A percentile compares a stretch with the other conserved stretches of the same genome.
Conservation (phyloP, 441 rosid genomes). For the Kokia cookei region DNA sequence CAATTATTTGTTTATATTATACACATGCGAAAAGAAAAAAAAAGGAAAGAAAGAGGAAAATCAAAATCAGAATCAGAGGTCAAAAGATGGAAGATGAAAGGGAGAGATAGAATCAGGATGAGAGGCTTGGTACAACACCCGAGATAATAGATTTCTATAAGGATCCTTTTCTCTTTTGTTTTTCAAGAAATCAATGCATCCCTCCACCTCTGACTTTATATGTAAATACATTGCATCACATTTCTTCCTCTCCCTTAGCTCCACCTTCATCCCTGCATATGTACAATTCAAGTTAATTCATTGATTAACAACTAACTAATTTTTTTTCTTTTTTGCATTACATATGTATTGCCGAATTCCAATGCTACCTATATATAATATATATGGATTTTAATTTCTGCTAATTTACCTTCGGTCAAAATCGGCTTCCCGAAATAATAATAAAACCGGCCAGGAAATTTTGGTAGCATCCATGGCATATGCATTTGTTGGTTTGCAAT, state of each 20-base stretch:
- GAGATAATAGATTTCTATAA: constrained; percentile 48
- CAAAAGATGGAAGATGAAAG: constrained; percentile 57
- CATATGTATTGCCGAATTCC: background rate
- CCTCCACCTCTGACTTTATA: constrained; percentile 52
- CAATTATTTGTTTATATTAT: background rate
- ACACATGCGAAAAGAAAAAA: background rate
- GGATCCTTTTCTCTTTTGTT: constrained; percentile 61
- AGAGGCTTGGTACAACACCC: constrained; percentile 44
- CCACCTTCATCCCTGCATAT: constrained; percentile 36
- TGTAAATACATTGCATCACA: constrained; percentile 43
- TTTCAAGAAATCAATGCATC: constrained; percentile 39
- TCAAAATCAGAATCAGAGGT: constrained; percentile 25
- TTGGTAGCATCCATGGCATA: constrained; percentile 62
- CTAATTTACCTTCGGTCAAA: constrained; percentile 43
- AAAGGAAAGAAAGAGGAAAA: background rate
- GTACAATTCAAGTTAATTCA: background rate
- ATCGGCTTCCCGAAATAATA: constrained; percentile 69
- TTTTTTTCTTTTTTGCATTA: background rate
- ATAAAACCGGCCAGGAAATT: constrained; percentile 79
- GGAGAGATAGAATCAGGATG: constrained; percentile 38
- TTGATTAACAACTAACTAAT: background rate
- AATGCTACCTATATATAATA: background rate
- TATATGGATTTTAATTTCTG: background rate
- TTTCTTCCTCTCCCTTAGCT: constrained; percentile 38
- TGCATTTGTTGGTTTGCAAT: constrained; percentile 64